phyloP scores from a whole-genome alignment of 1,284 basidiomycete genomes.

The Phellinidium pouzarii region DNA sequence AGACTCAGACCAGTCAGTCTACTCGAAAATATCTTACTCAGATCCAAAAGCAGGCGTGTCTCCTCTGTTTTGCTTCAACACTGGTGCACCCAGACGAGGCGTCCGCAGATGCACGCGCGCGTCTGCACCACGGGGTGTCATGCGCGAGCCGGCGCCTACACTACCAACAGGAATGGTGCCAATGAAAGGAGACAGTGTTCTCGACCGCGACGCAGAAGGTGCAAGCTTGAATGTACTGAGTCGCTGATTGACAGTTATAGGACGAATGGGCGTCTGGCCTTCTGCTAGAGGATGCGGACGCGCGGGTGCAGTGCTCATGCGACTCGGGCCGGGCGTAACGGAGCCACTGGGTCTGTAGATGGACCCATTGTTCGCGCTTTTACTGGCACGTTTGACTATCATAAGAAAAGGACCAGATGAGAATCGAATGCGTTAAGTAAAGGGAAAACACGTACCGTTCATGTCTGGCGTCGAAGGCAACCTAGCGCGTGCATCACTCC shows the following conservation, averaged over 20 bases:
- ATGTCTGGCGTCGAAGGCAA: not conserved
- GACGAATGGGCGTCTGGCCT: not conserved
- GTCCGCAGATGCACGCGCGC: not conserved
- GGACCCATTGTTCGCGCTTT: not conserved
- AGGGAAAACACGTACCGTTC: not conserved
- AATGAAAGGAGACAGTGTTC: not conserved
- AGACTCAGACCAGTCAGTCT: not conserved
- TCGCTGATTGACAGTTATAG: not conserved
- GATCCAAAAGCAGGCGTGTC: not conserved
- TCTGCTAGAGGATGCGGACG: not conserved
- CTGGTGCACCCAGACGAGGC: not conserved
- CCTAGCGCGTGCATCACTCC: not conserved
- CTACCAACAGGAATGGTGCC: not conserved
- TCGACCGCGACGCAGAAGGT: not conserved
- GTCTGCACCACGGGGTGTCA: not conserved
- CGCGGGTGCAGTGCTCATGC: not conserved
- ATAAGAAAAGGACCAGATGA: too few relatives aligned
- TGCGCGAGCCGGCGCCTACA: not conserved
- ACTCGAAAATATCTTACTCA: not conserved
- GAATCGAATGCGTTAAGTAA: not conserved
- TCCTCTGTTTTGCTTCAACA: not conserved
- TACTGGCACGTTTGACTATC: not conserved
- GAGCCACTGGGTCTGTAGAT: not conserved
- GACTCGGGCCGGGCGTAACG: not conserved
- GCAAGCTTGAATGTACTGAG: not conserved